Conservation (phyloP, 441 rosid genomes). For the Eutrema salsugineum region DNA sequence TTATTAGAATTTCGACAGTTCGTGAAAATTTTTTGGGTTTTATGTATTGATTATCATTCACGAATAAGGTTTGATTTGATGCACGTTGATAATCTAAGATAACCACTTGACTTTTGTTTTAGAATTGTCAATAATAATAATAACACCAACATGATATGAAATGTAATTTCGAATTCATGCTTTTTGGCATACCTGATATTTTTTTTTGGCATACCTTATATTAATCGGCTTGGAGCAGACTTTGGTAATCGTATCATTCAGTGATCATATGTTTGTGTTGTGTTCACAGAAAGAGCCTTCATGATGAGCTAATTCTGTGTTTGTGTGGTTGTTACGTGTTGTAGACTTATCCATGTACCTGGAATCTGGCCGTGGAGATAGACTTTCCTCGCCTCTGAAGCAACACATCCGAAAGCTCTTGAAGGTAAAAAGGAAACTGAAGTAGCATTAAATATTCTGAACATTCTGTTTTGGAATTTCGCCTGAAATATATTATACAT, state of each 20-base stretch:
- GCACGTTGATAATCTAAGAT: background rate
- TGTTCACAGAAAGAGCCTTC: background rate
- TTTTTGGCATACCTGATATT: too few species aligned
- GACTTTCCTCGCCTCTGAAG: slow-evolving; percentile 51
- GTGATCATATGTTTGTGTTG: background rate
- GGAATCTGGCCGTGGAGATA: slow-evolving; percentile 68
- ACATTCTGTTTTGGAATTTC: background rate
- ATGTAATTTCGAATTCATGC: too few species aligned
- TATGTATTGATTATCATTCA: background rate
- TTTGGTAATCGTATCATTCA: background rate
- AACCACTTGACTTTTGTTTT: background rate
- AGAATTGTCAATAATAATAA: background rate
- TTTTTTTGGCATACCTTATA: too few species aligned
- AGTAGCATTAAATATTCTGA: background rate
- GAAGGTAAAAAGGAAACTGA: slow-evolving; percentile 36
- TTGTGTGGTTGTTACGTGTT: background rate
- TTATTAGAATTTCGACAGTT: background rate
- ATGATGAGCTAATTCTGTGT: background rate
- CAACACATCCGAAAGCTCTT: slow-evolving; percentile 55
- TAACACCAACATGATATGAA: background rate
- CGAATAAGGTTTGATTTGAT: background rate
- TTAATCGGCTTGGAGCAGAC: too few species aligned
- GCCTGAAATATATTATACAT: background rate
- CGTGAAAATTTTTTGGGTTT: background rate
- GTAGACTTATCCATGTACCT: slow-evolving; percentile 56